phyloP scores from a whole-genome alignment of 495 filamentous ascomycete species.

The Aspergillus sclerotiicarbonarius region DNA sequence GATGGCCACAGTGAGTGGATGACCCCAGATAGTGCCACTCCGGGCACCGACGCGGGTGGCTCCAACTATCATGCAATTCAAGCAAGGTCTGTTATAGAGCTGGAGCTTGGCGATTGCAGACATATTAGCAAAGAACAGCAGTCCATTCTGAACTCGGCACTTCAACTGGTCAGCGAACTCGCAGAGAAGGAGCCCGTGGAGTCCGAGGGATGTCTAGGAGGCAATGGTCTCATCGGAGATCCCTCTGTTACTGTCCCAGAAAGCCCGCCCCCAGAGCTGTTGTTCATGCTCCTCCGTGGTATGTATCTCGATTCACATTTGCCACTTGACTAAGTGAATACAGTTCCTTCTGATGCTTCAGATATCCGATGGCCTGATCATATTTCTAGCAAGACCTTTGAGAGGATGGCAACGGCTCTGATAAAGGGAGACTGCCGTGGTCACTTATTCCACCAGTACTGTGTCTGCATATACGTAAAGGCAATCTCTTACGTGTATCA shows the following conservation, averaged over 20 bases:
- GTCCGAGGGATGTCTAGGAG: conserved; percentile 3
- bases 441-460: conserved; percentile 28
- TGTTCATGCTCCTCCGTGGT: conserved; percentile 32
- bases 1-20: neutral
- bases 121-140: conserved; percentile 22
- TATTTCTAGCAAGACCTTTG: conserved; percentile 24
- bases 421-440: conserved; percentile 9
- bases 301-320: neutral
- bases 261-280: conserved; percentile 21
- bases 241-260: conserved; percentile 8
- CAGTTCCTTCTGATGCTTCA: conserved; percentile 12
- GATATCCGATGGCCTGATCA: conserved; percentile 30
- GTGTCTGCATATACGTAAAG: conserved; percentile 29
- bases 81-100: conserved; percentile 24
- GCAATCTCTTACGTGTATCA: conserved; percentile 22
- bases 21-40: conserved; percentile 5
- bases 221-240: neutral
- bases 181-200: conserved; percentile 10
- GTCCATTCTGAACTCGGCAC: conserved; percentile 22
- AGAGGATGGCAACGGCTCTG: conserved; percentile 22
- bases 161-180: conserved; percentile 25
- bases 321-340: conserved; percentile 5
- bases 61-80: conserved; percentile 28
- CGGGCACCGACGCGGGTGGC: conserved; percentile 5
- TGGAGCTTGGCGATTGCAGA: conserved; percentile 23